phyloP scores from a whole-genome alignment of 495 filamentous ascomycete species.

The Chlorociboria aeruginascens region DNA sequence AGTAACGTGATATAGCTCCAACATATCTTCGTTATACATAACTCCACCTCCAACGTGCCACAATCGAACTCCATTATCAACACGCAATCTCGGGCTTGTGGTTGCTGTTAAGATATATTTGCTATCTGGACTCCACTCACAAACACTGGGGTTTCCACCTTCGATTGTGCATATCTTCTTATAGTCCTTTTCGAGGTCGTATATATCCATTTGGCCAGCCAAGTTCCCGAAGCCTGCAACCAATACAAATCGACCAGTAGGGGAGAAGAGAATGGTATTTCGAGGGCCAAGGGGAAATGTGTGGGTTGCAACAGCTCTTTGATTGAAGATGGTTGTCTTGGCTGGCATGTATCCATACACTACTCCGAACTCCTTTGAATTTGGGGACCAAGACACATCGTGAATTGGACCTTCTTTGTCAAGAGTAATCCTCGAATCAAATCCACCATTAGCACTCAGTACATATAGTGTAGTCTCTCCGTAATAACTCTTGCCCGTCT shows the following conservation, averaged over 20 bases:
- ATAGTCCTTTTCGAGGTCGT: slow-evolving; percentile 87
- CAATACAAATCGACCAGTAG: slow-evolving; percentile 81
- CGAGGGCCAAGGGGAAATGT: slow-evolving; percentile 74
- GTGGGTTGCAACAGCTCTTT: slow-evolving; percentile 66
- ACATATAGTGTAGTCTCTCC: slow-evolving; percentile 97
- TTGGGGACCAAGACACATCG: slow-evolving; percentile 96
- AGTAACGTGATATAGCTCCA: slow-evolving; percentile 82
- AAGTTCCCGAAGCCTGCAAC: slow-evolving; percentile 96
- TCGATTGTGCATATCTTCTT: slow-evolving; percentile 86
- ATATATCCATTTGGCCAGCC: slow-evolving; percentile 94
- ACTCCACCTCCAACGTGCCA: slow-evolving; percentile 87
- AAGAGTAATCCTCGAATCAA: slow-evolving; percentile 82
- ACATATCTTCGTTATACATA: slow-evolving; percentile 91
- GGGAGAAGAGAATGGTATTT: slow-evolving; percentile 93
- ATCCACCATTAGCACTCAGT: slow-evolving; percentile 79
- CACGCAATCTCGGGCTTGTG: slow-evolving; percentile 83
- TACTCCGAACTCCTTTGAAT: slow-evolving; percentile 92
- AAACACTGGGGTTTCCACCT: slow-evolving; percentile 88
- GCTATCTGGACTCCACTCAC: slow-evolving; percentile 93
- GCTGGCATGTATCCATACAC: slow-evolving; percentile 97
- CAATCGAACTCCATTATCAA: slow-evolving; percentile 91
- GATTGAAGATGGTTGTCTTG: slow-evolving; percentile 94
- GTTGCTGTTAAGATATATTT: slow-evolving; percentile 92
- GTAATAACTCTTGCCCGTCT: slow-evolving; percentile 96
- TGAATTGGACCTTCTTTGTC: slow-evolving; percentile 98